Conservation (phyloP, 2,329 filamentous ascomycete species). For the Epichloe festucae region DNA sequence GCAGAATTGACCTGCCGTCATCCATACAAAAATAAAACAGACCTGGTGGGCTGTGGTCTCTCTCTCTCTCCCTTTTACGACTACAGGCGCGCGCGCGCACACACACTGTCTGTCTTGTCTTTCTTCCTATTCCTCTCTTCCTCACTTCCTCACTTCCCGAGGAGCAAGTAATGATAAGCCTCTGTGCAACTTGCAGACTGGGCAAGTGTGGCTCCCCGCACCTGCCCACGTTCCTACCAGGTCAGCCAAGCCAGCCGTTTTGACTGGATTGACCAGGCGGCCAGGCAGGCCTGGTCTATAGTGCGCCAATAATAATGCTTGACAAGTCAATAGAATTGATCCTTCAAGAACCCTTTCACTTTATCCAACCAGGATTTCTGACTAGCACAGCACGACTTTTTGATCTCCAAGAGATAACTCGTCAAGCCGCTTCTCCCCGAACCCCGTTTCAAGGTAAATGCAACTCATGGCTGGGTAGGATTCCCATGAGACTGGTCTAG, state of each 20-base stretch:
- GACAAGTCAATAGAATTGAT: too few species aligned
- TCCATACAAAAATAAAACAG: too few species aligned
- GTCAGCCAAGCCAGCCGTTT: neutral
- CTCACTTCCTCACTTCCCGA: neutral
- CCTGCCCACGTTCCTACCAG: conserved; percentile 1
- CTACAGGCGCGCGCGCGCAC: too few species aligned
- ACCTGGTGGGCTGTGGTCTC: too few species aligned
- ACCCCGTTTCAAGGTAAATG: neutral
- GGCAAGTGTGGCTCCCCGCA: conserved; percentile 2
- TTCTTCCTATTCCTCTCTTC: neutral
- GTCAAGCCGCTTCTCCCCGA: neutral
- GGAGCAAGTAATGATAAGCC: neutral
- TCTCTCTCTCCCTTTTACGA: neutral
- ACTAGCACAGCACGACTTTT: too few species aligned
- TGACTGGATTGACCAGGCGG: too few species aligned
- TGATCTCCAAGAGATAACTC: neutral
- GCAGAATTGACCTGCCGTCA: too few species aligned
- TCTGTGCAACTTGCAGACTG: neutral
- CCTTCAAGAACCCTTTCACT: neutral
- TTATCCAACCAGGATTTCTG: neutral
- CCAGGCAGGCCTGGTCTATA: too few species aligned
- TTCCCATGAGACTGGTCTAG: too few species aligned
- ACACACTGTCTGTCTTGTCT: neutral
- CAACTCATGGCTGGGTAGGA: too few species aligned
- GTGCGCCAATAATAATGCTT: too few species aligned